These are phyloP conservation scores for Neurospora pannonica DNA, from an alignment of 495 filamentous ascomycete genomes.

Conservation along the genomic window DNA sequence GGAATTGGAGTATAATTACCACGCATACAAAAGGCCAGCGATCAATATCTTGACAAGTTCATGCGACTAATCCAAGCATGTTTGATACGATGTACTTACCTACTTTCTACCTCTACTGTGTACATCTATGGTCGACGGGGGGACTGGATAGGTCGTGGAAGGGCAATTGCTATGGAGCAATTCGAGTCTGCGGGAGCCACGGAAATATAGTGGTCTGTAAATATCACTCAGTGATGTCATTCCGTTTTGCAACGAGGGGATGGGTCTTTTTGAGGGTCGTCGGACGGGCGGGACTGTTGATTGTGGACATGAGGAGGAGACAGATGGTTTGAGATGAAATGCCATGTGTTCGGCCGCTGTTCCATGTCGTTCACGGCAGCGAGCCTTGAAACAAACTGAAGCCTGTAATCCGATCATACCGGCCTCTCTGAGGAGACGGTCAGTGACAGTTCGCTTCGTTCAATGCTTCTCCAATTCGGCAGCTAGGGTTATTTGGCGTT, in stretches of 20 bases:
- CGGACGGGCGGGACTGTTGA: neutral
- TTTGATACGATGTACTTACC: neutral
- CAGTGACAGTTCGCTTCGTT: neutral
- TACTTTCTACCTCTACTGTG: neutral
- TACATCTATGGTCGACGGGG: neutral
- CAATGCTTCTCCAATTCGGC: neutral
- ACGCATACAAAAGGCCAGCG: neutral
- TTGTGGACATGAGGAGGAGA: neutral
- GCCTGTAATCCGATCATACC: neutral
- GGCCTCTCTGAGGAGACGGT: neutral
- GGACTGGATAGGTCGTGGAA: neutral
- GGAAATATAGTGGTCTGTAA: neutral
- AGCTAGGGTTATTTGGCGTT: neutral
- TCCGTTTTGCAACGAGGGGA: neutral
- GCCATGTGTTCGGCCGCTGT: neutral
- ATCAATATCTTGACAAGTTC: neutral
- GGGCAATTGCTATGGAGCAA: neutral
- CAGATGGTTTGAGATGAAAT: neutral
- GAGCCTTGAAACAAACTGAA: neutral
- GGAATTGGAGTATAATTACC: neutral
- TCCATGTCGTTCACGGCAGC: neutral
- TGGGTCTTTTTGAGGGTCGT: neutral
- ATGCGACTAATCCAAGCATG: neutral
- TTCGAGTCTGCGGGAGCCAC: neutral
- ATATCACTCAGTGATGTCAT: neutral